Conservation (phyloP, 2,329 filamentous ascomycete genomes). For the Trichoderma sp. region DNA sequence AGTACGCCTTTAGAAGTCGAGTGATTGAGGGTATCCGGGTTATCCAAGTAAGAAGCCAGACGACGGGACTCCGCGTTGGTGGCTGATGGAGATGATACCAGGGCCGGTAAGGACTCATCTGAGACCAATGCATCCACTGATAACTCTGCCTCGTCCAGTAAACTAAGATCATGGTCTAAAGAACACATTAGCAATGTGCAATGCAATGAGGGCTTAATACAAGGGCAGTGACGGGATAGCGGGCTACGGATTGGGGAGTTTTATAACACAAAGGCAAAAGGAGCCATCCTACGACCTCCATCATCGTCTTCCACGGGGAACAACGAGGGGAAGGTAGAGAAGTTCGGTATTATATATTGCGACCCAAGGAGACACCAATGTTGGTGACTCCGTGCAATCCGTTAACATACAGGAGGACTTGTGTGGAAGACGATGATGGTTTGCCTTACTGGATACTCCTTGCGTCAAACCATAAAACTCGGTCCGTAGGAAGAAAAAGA, state of each 20-base stretch:
- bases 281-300: constrained; percentile 55
- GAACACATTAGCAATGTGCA: constrained; percentile 42
- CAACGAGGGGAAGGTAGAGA: constrained; percentile 34
- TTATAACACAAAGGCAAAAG: constrained; percentile 44
- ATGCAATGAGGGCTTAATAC: background rate
- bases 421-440: constrained; percentile 69
- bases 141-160: constrained; percentile 58
- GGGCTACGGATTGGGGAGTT: constrained; percentile 11
- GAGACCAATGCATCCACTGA: constrained; percentile 69
- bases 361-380: constrained; percentile 37
- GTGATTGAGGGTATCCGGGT: background rate
- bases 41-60: constrained; percentile 19
- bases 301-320: constrained; percentile 59
- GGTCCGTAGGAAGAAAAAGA: background rate
- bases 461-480: constrained; percentile 16
- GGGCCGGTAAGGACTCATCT: constrained; percentile 44
- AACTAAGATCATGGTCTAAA: constrained; percentile 62
- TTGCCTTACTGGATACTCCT: constrained; percentile 53
- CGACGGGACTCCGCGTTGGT: constrained; percentile 20
- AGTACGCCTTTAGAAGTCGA: constrained; percentile 26
- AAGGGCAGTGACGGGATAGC: background rate
- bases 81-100: constrained; percentile 13
- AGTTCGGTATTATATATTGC: constrained; percentile 44
- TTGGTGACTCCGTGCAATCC: constrained; percentile 35
- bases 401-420: constrained; percentile 63